Conservation (phyloP, 2,329 filamentous ascomycete species). For the Cladosporium sp. region DNA sequence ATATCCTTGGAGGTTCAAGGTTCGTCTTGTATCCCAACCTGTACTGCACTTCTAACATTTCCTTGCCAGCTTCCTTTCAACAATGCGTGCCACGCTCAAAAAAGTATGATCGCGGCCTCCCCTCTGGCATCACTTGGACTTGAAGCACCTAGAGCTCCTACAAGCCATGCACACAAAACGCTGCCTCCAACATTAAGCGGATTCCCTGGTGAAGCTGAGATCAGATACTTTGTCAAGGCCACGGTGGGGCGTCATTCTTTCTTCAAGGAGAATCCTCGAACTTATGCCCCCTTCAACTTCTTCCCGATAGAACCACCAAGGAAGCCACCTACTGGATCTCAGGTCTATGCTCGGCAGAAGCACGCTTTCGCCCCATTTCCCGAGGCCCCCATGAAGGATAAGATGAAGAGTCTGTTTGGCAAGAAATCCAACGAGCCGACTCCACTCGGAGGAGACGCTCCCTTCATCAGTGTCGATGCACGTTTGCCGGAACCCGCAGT, state of each 20-base stretch:
- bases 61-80: constrained; percentile 52
- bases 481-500: constrained; percentile 83
- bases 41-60: background rate
- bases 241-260: constrained; percentile 85
- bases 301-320: constrained; percentile 89
- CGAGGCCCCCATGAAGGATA: constrained; percentile 33
- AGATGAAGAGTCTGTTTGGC: constrained; percentile 59
- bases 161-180: constrained; percentile 73
- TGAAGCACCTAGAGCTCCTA: constrained; percentile 43
- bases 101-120: constrained; percentile 9
- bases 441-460: constrained; percentile 34
- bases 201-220: constrained; percentile 81
- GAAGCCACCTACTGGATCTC: constrained; percentile 61
- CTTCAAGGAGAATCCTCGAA: constrained; percentile 83
- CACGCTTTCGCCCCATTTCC: constrained; percentile 50
- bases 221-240: constrained; percentile 93
- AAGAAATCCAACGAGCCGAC: constrained; percentile 29
- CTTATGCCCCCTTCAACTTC: constrained; percentile 67
- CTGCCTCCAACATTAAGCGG: constrained; percentile 86
- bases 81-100: constrained; percentile 56
- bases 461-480: constrained; percentile 72
- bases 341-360: constrained; percentile 76
- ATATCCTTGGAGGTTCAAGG: constrained; percentile 75
- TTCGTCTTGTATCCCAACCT: constrained; percentile 30
- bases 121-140: constrained; percentile 41